These are phyloP conservation scores for Candida verbasci DNA, from an alignment of 805 yeast genomes.

Conservation along the genomic window DNA sequence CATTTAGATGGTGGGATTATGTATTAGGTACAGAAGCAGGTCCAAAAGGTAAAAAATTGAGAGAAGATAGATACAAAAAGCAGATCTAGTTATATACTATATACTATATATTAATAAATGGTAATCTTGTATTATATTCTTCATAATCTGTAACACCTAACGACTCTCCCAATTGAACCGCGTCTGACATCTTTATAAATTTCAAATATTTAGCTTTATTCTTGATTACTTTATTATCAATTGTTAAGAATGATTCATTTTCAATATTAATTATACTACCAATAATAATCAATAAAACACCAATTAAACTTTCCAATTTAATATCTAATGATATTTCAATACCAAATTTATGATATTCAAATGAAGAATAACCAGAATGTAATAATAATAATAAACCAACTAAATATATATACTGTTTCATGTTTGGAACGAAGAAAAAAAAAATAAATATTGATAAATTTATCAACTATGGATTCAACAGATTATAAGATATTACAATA, in stretches of 20 bases:
- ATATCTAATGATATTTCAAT: conserved; percentile 42
- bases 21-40: conserved; percentile 54
- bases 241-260: conserved; percentile 16
- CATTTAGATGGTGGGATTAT: conserved; percentile 58
- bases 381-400: conserved; percentile 22
- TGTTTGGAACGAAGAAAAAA: neutral
- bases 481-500: conserved; percentile 48
- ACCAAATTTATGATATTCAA: conserved; percentile 43
- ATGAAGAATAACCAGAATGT: conserved; percentile 54
- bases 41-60: conserved; percentile 43
- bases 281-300: conserved; percentile 39
- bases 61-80: conserved; percentile 46
- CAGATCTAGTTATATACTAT: too few relatives aligned
- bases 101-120: conserved; percentile 48
- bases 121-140: conserved; percentile 45
- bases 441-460: neutral
- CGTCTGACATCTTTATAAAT: conserved; percentile 44
- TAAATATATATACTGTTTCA: conserved; percentile 9
- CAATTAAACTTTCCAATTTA: conserved; percentile 45
- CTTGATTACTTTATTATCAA: conserved; percentile 22
- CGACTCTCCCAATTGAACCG: conserved; percentile 44
- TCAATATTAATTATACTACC: conserved; percentile 33
- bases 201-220: conserved; percentile 33
- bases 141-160: conserved; percentile 47
- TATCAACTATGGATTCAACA: conserved; percentile 2